Evolutionary conservation across 2,329 filamentous ascomycete genomes (phyloP).

Genomic region (Aspergillus ochraceoroseus): DNA sequence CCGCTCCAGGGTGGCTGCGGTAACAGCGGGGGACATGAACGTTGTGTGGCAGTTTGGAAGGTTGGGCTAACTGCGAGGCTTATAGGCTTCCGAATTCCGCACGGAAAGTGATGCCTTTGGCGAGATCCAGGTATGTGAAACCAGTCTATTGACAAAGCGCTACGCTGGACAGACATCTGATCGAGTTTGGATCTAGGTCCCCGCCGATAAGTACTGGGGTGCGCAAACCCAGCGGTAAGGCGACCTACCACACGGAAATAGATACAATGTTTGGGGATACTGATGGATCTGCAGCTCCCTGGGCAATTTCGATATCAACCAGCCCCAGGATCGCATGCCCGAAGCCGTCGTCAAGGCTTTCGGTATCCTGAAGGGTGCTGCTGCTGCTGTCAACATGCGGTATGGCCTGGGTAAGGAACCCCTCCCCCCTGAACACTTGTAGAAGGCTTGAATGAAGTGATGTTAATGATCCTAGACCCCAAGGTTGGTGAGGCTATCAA

Average conservation of each 20-base stretch:
- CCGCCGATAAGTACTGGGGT: slow-evolving; percentile 94
- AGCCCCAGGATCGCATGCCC: slow-evolving; percentile 98
- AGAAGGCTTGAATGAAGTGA: slow-evolving; percentile 9
- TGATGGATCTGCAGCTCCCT: slow-evolving; percentile 56
- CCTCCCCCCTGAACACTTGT: too few relatives aligned
- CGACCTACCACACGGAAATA: not conserved
- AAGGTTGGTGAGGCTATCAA: slow-evolving; percentile 90
- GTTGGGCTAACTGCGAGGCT: slow-evolving; percentile 11
- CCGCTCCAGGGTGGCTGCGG: too few relatives aligned
- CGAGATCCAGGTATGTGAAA: slow-evolving; percentile 63
- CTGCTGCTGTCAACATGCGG: slow-evolving; percentile 90
- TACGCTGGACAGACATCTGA: slow-evolving; percentile 13
- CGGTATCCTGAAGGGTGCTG: slow-evolving; percentile 94
- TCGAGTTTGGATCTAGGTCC: slow-evolving; percentile 50
- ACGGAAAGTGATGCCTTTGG: slow-evolving; percentile 97
- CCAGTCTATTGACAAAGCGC: not conserved
- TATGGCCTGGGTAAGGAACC: slow-evolving; percentile 70
- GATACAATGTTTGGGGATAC: slow-evolving; percentile 7
- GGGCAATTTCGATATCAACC: slow-evolving; percentile 98
- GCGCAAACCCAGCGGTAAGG: slow-evolving; percentile 81
- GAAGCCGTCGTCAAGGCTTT: slow-evolving; percentile 87
- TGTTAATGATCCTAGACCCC: slow-evolving; percentile 56
- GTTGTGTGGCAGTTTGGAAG: not conserved
- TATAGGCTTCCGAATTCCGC: slow-evolving; percentile 53
- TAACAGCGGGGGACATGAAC: not conserved